These are phyloP conservation scores for Comarum palustre DNA, from an alignment of 306 rosid genomes.

Conservation along the genomic window DNA sequence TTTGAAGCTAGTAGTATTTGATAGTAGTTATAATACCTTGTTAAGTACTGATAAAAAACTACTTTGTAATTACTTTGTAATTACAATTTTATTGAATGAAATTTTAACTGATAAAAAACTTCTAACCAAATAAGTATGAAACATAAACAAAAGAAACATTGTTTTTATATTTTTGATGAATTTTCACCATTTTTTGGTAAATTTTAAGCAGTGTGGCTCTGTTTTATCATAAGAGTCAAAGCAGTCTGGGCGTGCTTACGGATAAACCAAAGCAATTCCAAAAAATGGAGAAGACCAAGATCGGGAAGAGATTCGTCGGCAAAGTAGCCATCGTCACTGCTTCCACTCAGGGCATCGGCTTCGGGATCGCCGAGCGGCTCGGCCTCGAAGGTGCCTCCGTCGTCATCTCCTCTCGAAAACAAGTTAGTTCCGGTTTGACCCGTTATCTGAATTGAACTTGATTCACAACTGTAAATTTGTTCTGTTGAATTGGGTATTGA, in stretches of 20 bases:
- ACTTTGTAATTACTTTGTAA: too few species aligned
- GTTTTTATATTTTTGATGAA: too few species aligned
- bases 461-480: neutral
- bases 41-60: too few species aligned
- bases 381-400: conserved; percentile 90
- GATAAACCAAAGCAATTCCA: neutral
- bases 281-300: conserved; percentile 43
- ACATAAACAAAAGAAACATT: too few species aligned
- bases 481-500: too few species aligned
- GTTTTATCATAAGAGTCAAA: neutral
- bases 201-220: neutral
- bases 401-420: conserved; percentile 85
- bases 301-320: conserved; percentile 58
- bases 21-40: too few species aligned
- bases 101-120: too few species aligned
- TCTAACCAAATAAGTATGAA: too few species aligned
- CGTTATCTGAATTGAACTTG: neutral
- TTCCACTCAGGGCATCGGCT: conserved; percentile 95
- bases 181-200: too few species aligned
- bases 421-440: conserved; percentile 34
- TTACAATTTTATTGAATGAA: too few species aligned
- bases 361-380: conserved; percentile 74
- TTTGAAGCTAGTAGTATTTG: too few species aligned
- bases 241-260: neutral
- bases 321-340: conserved; percentile 87